Conservation (phyloP, 257 asterid species). For the Buddleja alternifolia region DNA sequence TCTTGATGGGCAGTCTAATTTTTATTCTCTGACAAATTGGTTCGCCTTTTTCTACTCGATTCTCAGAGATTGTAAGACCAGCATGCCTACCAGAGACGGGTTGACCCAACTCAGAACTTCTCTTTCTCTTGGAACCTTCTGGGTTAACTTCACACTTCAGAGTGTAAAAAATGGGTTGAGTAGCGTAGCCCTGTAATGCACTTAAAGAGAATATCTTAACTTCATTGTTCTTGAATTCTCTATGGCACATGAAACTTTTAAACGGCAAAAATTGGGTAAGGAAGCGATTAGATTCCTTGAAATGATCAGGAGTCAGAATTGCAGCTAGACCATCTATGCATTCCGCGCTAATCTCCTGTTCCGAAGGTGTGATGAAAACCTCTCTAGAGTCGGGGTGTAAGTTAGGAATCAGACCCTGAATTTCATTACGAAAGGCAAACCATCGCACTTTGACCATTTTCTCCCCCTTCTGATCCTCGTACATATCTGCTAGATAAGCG, state of each 20-base stretch:
- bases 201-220: slow-evolving; percentile 37
- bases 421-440: slow-evolving; percentile 42
- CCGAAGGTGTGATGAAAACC: slow-evolving; percentile 50
- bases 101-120: slow-evolving; percentile 8
- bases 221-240: slow-evolving; percentile 40
- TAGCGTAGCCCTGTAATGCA: slow-evolving; percentile 53
- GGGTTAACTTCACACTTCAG: slow-evolving; percentile 24
- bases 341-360: slow-evolving; percentile 42
- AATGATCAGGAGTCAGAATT: slow-evolving; percentile 52
- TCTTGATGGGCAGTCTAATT: slow-evolving; percentile 24
- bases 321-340: slow-evolving; percentile 46
- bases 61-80: slow-evolving; percentile 10
- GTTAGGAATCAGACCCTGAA: slow-evolving; percentile 38
- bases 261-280: slow-evolving; percentile 36
- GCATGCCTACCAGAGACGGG: background rate
- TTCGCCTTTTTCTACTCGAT: slow-evolving; percentile 25
- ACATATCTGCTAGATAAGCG: slow-evolving; percentile 64
- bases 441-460: slow-evolving; percentile 50
- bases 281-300: slow-evolving; percentile 37
- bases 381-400: slow-evolving; percentile 43
- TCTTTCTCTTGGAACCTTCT: slow-evolving; percentile 20
- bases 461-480: slow-evolving; percentile 46
- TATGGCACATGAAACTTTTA: slow-evolving; percentile 43
- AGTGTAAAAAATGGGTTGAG: slow-evolving; percentile 42
- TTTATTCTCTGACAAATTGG: slow-evolving; percentile 32